Base-by-base conservation (phyloP, 352 stramenopile genomes). In the Blastocystis sp. region DNA sequence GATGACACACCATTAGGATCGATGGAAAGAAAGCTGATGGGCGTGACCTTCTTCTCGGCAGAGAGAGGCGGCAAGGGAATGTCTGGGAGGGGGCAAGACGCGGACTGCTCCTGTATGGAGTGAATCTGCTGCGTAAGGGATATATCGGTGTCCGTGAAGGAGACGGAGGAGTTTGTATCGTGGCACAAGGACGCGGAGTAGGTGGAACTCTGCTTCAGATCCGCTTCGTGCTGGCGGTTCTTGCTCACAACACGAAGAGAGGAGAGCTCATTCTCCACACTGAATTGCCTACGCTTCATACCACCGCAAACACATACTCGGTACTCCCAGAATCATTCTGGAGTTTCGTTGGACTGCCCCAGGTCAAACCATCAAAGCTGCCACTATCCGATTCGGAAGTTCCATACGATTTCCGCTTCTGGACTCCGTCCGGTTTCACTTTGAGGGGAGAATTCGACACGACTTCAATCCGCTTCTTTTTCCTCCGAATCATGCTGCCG, bases 111-210 rank as follows among this genome's bases (percentile, higher is more conserved):
- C 23, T 84, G 56, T 5, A 84, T 70, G 19, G 74, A 67, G 10
- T 84, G 56, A 2, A 84, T 41, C 66, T 84, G 74, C 23, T 84
- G 74, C 23, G 74, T 84, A 11, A 84, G 60, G 53, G 74, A 84
- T 28, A 84, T 67, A 38, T 84, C 74, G 17, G 45, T 62, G 28
- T 84, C 74, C 52, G 48, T n/a, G 28, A 45, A 43, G 14, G 74
- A 69, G 10, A 62, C 66, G 34, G 74, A 84, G 40, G 74, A 67
- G 60, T 84, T 67, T 9, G 60, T 64, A 53, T 84, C 74, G 14
- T 41, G 59, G 3, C 21, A 21, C 17, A 62, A 10, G 3, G 53
- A 69, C 14, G 74, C 14, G 28, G 19, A 56, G 48, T 17, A 56
- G 0, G 48, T 56, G 5, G 66, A 23, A 28, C 52, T 76, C 41